phyloP scores from a whole-genome alignment of 768 basidiomycete genomes.

The Mycena amicta region DNA sequence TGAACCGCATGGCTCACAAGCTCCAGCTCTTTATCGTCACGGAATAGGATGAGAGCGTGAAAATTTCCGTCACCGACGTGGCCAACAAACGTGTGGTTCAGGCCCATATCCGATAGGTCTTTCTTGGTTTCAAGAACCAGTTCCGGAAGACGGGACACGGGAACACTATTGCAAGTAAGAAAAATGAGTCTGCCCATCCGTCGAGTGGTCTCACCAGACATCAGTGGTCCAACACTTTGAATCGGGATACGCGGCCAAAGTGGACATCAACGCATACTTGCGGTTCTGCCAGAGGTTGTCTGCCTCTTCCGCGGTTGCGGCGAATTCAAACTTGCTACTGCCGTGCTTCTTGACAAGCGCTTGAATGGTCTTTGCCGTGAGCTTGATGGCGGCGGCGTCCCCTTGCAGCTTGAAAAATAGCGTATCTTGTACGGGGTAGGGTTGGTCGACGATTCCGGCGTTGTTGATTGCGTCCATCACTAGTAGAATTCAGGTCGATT shows the following conservation, averaged over 20 bases:
- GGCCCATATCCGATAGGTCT: slow-evolving; percentile 62
- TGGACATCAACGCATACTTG: slow-evolving; percentile 80
- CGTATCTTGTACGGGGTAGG: slow-evolving; percentile 74
- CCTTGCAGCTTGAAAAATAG: slow-evolving; percentile 95
- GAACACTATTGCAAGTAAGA: slow-evolving; percentile 49
- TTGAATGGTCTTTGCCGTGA: slow-evolving; percentile 60
- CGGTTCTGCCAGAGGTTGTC: slow-evolving; percentile 82
- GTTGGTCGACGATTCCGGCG: slow-evolving; percentile 58
- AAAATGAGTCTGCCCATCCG: neutral
- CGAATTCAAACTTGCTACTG: slow-evolving; percentile 70
- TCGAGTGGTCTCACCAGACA: too few species aligned
- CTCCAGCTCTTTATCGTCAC: slow-evolving; percentile 58
- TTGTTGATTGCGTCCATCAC: slow-evolving; percentile 80
- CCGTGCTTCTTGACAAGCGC: slow-evolving; percentile 68
- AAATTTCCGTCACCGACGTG: slow-evolving; percentile 40
- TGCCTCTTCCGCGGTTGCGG: slow-evolving; percentile 73
- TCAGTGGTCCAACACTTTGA: slow-evolving; percentile 83
- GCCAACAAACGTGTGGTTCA: slow-evolving; percentile 65
- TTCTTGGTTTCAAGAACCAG: slow-evolving; percentile 78
- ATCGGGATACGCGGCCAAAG: slow-evolving; percentile 64
- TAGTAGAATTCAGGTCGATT: too few species aligned
- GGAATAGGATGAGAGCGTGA: slow-evolving; percentile 60
- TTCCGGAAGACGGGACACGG: slow-evolving; percentile 68
- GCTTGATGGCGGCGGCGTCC: slow-evolving; percentile 56
- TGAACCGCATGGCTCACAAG: slow-evolving; percentile 63